These are phyloP conservation scores for Paramecium primaurelia DNA, from an alignment of 73 alveolate species.

Conservation along the genomic window DNA sequence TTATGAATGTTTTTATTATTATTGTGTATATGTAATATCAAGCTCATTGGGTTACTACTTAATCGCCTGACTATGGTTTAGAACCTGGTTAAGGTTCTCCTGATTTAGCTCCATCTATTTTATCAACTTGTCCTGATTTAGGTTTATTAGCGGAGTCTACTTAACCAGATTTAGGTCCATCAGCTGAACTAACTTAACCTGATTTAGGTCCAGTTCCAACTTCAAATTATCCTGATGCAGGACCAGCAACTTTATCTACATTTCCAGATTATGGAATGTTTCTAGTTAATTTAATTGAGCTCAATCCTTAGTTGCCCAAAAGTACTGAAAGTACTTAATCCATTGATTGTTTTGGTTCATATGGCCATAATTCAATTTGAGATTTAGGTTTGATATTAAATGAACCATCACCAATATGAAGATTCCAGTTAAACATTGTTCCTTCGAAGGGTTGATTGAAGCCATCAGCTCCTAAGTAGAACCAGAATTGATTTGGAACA, in stretches of 20 bases:
- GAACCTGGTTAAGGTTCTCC: background rate
- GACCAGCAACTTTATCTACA: background rate
- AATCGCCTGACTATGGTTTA: background rate
- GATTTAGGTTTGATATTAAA: conserved; percentile 12
- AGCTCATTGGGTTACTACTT: background rate
- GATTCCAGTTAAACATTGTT: background rate
- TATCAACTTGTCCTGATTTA: background rate
- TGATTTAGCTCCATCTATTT: background rate
- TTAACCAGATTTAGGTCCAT: conserved; percentile 24
- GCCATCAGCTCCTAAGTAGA: conserved; percentile 41
- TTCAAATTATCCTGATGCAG: conserved; percentile 26
- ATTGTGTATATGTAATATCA: background rate
- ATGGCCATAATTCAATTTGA: conserved; percentile 30
- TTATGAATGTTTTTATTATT: background rate
- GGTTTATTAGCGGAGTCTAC: background rate
- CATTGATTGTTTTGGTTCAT: background rate
- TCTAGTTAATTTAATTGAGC: conserved; percentile 19
- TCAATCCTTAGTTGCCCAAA: conserved; percentile 36
- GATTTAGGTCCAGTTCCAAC: conserved; percentile 5
- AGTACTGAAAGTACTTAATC: conserved; percentile 18
- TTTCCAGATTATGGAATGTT: background rate
- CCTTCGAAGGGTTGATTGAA: conserved; percentile 10
- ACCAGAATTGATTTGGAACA: conserved; percentile 39
- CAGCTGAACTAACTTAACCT: background rate
- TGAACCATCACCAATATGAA: conserved; percentile 34